phyloP scores from a whole-genome alignment of 73 alveolate genomes.

The Paramecium sonneborni region DNA sequence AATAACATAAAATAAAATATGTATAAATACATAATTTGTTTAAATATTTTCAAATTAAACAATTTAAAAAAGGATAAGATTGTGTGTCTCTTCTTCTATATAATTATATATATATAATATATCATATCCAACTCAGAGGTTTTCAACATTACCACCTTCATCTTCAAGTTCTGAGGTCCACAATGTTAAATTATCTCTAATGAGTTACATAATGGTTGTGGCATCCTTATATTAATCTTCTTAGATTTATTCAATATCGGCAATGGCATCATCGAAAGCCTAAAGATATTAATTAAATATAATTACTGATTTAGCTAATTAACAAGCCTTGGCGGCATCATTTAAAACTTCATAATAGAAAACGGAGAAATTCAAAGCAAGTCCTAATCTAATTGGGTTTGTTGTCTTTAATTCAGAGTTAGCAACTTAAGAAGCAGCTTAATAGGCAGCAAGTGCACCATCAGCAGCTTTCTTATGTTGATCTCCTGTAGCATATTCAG shows the following conservation, averaged over 20 bases:
- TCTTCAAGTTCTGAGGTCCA: conserved; percentile 83
- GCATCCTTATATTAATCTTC: conserved; percentile 91
- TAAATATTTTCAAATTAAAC: background rate
- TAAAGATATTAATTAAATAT: conserved; percentile 74
- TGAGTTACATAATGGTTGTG: conserved; percentile 84
- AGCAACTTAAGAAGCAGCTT: conserved; percentile 81
- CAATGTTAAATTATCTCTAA: conserved; percentile 86
- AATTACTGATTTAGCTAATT: conserved; percentile 84
- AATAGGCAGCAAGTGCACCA: conserved; percentile 85
- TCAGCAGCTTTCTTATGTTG: conserved; percentile 76
- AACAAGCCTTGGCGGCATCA: conserved; percentile 87
- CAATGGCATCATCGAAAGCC: conserved; percentile 91
- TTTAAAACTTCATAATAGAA: conserved; percentile 91
- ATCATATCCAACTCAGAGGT: conserved; percentile 60
- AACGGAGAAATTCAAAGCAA: conserved; percentile 92
- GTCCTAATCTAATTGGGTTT: conserved; percentile 88
- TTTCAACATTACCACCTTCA: conserved; percentile 70
- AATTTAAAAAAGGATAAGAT: background rate
- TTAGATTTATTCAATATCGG: conserved; percentile 85
- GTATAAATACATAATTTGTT: background rate
- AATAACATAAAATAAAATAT: background rate
- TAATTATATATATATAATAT: conserved; percentile 46
- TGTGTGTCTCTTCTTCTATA: background rate
- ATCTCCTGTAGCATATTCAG: conserved; percentile 79
- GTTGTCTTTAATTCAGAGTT: conserved; percentile 77